Base-by-base conservation (phyloP, 169 alveolate species). In the Eimeria necatrix region DNA sequence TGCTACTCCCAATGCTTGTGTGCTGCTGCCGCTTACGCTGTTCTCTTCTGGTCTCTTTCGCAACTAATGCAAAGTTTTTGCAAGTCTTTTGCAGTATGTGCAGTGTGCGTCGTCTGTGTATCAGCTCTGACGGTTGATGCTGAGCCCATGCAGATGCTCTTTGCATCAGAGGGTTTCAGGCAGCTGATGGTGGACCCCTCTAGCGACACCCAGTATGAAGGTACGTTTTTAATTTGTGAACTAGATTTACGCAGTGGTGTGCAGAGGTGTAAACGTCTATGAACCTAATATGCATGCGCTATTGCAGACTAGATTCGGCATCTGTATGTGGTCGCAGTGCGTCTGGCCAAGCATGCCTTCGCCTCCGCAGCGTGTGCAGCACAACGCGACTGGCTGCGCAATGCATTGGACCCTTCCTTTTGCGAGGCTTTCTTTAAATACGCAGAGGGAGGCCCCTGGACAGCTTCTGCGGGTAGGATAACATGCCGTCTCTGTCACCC, bases 301-400 rank as follows among this genome's bases (percentile, higher is more conserved):
- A 32, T 32, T 32, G 41, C 41, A 32, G 41, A 32, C 41, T 32
- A 32, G 41, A 32, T 61, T 61, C 7, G 22, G 2, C 41, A 9
- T 61, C 10, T 61, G 74, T 18, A 20, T 76, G 87, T 20, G 59
- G 59, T 32, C 12, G 52, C 87, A 76, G 87, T 76, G 61, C 14
- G 24, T 4, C 20, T 46, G 9, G 87, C 87, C 26, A 76, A 76
- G 87, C 87, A 76, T 7, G 87, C 87, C 14, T 76, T 76, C 61
- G 87, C 87, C 24, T 20, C 22, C 61, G 87, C 59, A 9, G 87
- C 61, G 0, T 76, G 87, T 60, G 61, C 6, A 8, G 61, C 32
- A 4, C 87, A 76, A 48, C 26, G 87, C n/a, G 87, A 76, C 26
- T 76, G 87, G 87, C 26, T 76, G 46, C 52, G 26, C 9, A 60